Evolutionary conservation across 176 grass and related monocot genomes (phyloP).

Genomic region (Oryza brachyantha): DNA sequence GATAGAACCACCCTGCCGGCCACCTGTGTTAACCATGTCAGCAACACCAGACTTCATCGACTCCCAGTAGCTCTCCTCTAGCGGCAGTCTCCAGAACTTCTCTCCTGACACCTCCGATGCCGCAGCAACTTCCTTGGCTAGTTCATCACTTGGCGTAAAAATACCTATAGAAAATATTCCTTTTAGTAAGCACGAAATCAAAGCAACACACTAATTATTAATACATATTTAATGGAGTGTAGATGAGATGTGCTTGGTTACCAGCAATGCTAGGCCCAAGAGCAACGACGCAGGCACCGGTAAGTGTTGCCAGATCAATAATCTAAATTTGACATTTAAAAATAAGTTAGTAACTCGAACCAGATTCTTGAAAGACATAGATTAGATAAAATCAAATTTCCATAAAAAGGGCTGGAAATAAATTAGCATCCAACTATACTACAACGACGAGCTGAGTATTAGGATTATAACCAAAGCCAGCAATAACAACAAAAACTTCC

Average conservation of each 20-base stretch:
- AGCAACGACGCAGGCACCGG: constrained; percentile 77
- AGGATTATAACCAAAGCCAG: neutral
- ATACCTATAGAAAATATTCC: constrained; percentile 43
- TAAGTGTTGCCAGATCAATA: constrained; percentile 92
- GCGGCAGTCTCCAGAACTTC: constrained; percentile 91
- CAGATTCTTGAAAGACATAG: neutral
- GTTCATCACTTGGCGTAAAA: constrained; percentile 85
- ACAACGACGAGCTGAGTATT: neutral
- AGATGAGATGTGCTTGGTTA: constrained; percentile 4
- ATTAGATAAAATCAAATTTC: neutral
- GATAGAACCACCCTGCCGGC: constrained; percentile 83
- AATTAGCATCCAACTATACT: neutral
- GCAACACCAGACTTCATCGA: constrained; percentile 91
- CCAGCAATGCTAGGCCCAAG: constrained; percentile 89
- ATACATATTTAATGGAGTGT: neutral
- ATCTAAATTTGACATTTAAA: constrained; percentile 49
- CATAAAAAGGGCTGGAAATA: neutral
- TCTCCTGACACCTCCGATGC: constrained; percentile 85
- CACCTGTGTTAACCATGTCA: constrained; percentile 93
- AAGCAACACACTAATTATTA: neutral
- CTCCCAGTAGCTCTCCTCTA: constrained; percentile 97
- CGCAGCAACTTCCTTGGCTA: constrained; percentile 72
- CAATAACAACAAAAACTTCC: neutral
- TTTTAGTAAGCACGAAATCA: constrained; percentile 2
- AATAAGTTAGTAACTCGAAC: neutral